A percentile compares a stretch with the other conserved stretches of the same genome.
phyloP scores from a whole-genome alignment of 352 stramenopile genomes.

The Globisporangium paroecandrum region DNA sequence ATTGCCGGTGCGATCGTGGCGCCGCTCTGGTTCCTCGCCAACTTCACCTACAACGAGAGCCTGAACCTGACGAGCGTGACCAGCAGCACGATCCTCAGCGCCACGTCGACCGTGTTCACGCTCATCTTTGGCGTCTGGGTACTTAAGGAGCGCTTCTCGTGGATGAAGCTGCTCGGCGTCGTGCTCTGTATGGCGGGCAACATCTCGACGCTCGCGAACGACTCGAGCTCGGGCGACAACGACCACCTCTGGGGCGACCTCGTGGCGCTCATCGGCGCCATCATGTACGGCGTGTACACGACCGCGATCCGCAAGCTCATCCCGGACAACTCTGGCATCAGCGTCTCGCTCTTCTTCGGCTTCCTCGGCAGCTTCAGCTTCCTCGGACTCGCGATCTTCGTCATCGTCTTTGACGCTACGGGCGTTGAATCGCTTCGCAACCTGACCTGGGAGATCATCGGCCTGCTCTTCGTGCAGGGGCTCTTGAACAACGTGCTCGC shows the following conservation, averaged over 20 bases:
- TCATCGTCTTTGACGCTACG: constrained; percentile 58
- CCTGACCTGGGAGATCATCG: constrained; percentile 68
- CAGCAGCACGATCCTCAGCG: constrained; percentile 93
- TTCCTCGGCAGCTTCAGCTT: constrained; percentile 92
- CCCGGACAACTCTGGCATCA: constrained; percentile 84
- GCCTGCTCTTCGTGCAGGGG: constrained; percentile 85
- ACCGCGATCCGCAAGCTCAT: constrained; percentile 74
- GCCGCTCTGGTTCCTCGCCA: constrained; percentile 93
- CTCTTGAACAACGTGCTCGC: constrained; percentile 94
- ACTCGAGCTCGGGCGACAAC: constrained; percentile 26
- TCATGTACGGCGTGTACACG: constrained; percentile 95
- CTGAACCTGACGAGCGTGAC: constrained; percentile 92
- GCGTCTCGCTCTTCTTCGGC: constrained; percentile 92
- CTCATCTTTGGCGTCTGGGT: constrained; percentile 85
- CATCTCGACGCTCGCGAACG: constrained; percentile 81
- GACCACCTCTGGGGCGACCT: constrained; percentile 60
- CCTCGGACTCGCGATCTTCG: constrained; percentile 66
- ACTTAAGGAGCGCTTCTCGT: constrained; percentile 79
- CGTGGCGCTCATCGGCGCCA: constrained; percentile 67
- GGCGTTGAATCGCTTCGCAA: constrained; percentile 56
- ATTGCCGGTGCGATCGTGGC: constrained; percentile 69
- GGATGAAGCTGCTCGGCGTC: constrained; percentile 81
- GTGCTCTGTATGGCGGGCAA: constrained; percentile 85
- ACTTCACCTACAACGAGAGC: constrained; percentile 92
- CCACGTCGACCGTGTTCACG: constrained; percentile 92